Conservation (phyloP, 2,329 filamentous ascomycete species). For the Colletotrichum eremochloae region DNA sequence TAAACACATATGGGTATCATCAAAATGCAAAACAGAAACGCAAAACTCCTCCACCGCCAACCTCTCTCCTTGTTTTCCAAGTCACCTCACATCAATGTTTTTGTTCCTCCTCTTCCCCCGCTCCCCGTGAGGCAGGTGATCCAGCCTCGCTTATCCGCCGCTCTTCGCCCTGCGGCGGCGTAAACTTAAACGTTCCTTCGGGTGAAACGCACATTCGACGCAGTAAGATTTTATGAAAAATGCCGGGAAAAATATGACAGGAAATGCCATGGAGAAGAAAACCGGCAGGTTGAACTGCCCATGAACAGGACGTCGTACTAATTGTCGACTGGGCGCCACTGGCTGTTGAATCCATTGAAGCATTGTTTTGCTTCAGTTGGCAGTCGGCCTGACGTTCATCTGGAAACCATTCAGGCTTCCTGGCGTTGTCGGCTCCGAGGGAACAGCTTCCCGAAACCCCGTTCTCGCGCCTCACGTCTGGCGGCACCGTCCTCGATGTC, state of each 20-base stretch:
- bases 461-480: constrained; percentile 67
- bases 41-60: constrained; percentile 27
- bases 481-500: constrained; percentile 72
- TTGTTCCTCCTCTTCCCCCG: constrained; percentile 6
- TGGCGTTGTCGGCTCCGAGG: constrained; percentile 48
- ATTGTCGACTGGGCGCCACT: constrained; percentile 2
- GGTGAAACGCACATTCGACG: constrained; percentile 48
- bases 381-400: constrained; percentile 43
- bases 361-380: constrained; percentile 44
- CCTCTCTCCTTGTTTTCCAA: neutral
- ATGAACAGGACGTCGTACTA: neutral
- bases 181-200: constrained; percentile 43
- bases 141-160: constrained; percentile 41
- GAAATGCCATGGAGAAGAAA: constrained; percentile 41
- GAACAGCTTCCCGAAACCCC: constrained; percentile 65
- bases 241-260: constrained; percentile 29
- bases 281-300: constrained; percentile 56
- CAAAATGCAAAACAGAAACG: constrained; percentile 46
- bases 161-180: constrained; percentile 26
- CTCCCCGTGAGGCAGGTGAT: constrained; percentile 40
- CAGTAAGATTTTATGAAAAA: constrained; percentile 22
- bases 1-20: constrained; percentile 62
- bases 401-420: constrained; percentile 43
- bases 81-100: neutral
- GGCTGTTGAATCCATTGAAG: constrained; percentile 49